Evolutionary conservation across 192 early-diverging fungal genomes (phyloP), one percentile per base, ranked within the genome.

Genomic region (Hyaloraphidium curvatum): DNA sequence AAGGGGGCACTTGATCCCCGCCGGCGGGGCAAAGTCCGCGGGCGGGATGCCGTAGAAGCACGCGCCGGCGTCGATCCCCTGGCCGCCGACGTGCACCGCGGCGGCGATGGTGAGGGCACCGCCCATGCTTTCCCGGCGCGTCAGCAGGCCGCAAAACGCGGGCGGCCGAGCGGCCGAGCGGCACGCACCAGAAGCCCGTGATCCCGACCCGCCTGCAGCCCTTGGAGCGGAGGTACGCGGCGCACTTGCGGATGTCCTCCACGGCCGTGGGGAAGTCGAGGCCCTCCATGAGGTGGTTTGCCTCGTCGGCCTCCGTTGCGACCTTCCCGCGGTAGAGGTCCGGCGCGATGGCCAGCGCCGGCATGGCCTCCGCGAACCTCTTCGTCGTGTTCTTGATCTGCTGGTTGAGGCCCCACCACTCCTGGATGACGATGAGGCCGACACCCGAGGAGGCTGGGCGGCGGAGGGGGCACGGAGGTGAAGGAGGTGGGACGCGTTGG

Each of bases 41-140:
- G 61, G 61, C 2, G 67, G 67, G 29, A 63, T 53, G 1, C 67
- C 67, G 53, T 68, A 68, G 51, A 68, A 68, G 2, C 54, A 55
- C 1, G 54, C 55, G 22, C 50, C 62, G 30, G 58, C 67, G n/a
- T n/a, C n/a, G n/a, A n/a, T n/a, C n/a, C n/a, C n/a, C n/a, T n/a
- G n/a, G n/a, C n/a, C n/a, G n/a, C n/a, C n/a, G n/a, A n/a, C n/a
- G n/a, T n/a, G n/a, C n/a, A n/a, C n/a, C n/a, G n/a, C n/a, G n/a
- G n/a, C n/a, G n/a, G n/a, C n/a, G n/a, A n/a, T n/a, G n/a, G n/a
- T n/a, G n/a, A n/a, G n/a, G n/a, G n/a, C n/a, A n/a, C n/a, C n/a
- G n/a, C n/a, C n/a, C n/a, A n/a, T n/a, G n/a, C n/a, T n/a, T n/a
- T n/a, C n/a, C n/a, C n/a, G n/a, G n/a, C n/a, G n/a, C n/a, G n/a